Evolutionary conservation across 352 stramenopile species (phyloP).

Genomic region (Aphanomyces stellatus): DNA sequence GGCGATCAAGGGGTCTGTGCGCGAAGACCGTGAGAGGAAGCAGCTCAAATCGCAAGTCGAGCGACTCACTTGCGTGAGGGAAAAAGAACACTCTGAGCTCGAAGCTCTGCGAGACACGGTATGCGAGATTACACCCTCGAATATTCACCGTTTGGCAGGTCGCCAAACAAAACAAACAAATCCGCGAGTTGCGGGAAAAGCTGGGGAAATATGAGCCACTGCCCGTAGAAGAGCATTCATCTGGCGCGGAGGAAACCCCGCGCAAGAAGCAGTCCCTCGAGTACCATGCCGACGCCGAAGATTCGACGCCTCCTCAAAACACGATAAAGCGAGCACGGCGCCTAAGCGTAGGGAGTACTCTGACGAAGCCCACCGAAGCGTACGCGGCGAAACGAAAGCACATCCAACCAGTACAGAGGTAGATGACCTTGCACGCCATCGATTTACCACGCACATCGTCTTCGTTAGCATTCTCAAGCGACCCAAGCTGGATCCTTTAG

Average conservation of each 20-base stretch:
- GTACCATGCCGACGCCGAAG: neutral
- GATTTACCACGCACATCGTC: no score
- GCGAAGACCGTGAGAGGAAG: neutral
- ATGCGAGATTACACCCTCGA: no score
- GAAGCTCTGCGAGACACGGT: neutral
- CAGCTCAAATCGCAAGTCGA: neutral
- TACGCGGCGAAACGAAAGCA: slow-evolving; percentile 3
- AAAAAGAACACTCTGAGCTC: slow-evolving; percentile 7
- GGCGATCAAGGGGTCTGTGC: neutral
- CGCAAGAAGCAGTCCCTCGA: neutral
- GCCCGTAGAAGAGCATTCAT: neutral
- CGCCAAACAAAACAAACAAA: neutral
- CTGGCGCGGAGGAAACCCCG: neutral
- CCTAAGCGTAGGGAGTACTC: neutral
- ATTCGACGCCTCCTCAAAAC: neutral
- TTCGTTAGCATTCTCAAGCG: slow-evolving; percentile 8
- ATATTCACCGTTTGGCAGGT: no score
- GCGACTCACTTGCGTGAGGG: neutral
- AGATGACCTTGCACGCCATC: no score
- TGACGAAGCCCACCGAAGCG: neutral
- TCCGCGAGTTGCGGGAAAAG: neutral
- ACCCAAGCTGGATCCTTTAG: neutral
- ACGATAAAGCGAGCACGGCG: neutral
- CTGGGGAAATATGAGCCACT: neutral
- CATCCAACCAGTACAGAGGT: neutral